phyloP scores from a whole-genome alignment of 2,329 filamentous ascomycete genomes.

The Fusarium graminum region DNA sequence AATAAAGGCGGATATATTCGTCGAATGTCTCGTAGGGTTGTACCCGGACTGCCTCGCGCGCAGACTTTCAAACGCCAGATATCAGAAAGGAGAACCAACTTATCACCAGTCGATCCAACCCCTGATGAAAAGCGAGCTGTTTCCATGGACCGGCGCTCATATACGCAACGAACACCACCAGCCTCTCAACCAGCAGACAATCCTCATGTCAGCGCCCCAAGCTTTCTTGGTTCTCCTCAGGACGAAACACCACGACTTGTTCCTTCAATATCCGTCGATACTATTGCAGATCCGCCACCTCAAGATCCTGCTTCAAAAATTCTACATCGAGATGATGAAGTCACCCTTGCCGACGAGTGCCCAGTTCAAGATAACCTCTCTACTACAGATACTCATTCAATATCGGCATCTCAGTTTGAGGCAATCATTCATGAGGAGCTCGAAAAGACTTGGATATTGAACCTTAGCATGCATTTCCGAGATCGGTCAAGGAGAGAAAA shows the following conservation, averaged over 20 bases:
- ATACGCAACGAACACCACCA: constrained; percentile 49
- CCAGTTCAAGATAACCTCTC: constrained; percentile 51
- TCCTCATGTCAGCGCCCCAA: constrained; percentile 64
- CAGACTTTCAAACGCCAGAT: constrained; percentile 86
- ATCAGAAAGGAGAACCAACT: constrained; percentile 81
- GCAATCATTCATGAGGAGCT: constrained; percentile 81
- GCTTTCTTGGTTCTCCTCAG: constrained; percentile 54
- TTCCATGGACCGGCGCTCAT: constrained; percentile 70
- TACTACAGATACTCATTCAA: constrained; percentile 60
- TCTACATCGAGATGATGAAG: constrained; percentile 39
- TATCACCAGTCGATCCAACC: constrained; percentile 74
- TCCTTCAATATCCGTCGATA: constrained; percentile 35
- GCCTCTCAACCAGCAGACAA: constrained; percentile 42
- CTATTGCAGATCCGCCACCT: constrained; percentile 27
- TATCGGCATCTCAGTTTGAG: constrained; percentile 69
- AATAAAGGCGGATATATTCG: constrained; percentile 55
- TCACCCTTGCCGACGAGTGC: constrained; percentile 40
- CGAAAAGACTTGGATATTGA: constrained; percentile 92
- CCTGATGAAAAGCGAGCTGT: constrained; percentile 77
- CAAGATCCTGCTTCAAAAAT: constrained; percentile 17
- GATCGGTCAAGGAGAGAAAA: constrained; percentile 95
- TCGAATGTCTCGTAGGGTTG: constrained; percentile 70
- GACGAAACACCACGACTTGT: constrained; percentile 37
- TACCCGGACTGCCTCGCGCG: constrained; percentile 80
- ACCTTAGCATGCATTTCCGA: constrained; percentile 97